phyloP scores from a whole-genome alignment of 2,329 filamentous ascomycete species.

The Tolypocladium ophioglossoides region DNA sequence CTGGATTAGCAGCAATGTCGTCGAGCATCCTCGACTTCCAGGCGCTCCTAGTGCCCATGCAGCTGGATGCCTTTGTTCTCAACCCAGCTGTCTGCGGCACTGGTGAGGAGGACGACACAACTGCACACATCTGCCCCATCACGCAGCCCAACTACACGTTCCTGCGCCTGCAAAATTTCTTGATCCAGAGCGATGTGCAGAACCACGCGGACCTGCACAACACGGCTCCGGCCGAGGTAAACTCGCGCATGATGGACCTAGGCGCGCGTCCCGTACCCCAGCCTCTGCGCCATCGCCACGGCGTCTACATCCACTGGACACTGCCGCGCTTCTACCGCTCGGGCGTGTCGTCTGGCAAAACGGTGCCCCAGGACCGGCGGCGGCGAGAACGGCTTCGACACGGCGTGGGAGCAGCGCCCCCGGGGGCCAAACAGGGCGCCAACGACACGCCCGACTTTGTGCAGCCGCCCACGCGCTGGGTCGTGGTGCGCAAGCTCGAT shows the following conservation, averaged over 20 bases:
- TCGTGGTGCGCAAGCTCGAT: slow-evolving; percentile 23
- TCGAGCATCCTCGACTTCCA: background rate
- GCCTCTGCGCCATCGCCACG: slow-evolving; percentile 18
- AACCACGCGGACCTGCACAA: slow-evolving; percentile 26
- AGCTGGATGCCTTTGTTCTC: slow-evolving; percentile 21
- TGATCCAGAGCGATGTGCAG: slow-evolving; percentile 26
- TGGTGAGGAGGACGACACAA: slow-evolving; percentile 9
- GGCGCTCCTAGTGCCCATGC: slow-evolving; percentile 15
- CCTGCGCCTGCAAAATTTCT: slow-evolving; percentile 24
- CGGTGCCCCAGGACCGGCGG: background rate
- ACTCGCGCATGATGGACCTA: slow-evolving; percentile 25
- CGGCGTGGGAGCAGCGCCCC: background rate
- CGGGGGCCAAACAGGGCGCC: background rate
- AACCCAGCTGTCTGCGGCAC: slow-evolving; percentile 16
- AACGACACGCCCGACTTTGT: slow-evolving; percentile 6
- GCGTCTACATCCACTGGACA: slow-evolving; percentile 31
- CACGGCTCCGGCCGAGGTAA: slow-evolving; percentile 16
- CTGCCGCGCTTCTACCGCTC: slow-evolving; percentile 25
- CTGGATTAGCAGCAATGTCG: background rate
- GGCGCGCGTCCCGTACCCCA: slow-evolving; percentile 8
- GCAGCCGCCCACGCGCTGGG: slow-evolving; percentile 22
- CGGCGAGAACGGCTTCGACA: slow-evolving; percentile 1
- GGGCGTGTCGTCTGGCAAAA: slow-evolving; percentile 8
- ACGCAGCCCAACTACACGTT: slow-evolving; percentile 36
- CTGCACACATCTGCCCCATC: slow-evolving; percentile 24